A percentile compares a stretch with the other conserved stretches of the same genome.
Conservation (phyloP, 2,329 filamentous ascomycete genomes). For the Colletotrichum cereale region DNA sequence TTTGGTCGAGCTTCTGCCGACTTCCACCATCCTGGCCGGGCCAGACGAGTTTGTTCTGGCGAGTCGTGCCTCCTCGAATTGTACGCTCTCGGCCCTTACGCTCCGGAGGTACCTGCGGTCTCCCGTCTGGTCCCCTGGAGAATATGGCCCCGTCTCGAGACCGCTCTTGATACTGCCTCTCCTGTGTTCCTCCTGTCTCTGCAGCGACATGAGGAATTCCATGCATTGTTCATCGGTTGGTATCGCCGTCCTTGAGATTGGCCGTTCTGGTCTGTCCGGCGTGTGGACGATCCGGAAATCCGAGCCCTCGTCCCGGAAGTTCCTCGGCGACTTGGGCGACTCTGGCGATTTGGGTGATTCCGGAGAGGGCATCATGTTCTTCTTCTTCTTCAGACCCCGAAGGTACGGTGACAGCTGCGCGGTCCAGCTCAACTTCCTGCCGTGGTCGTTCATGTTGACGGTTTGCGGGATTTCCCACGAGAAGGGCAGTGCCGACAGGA, state of each 20-base stretch:
- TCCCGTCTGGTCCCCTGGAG: constrained; percentile 25
- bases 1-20: constrained; percentile 35
- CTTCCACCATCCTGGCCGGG: constrained; percentile 33
- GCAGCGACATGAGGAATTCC: constrained; percentile 39
- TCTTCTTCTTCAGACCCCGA: constrained; percentile 25
- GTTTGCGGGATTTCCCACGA: constrained; percentile 36
- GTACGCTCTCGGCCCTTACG: constrained; percentile 32
- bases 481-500: constrained; percentile 28
- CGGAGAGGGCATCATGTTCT: constrained; percentile 28
- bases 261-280: constrained; percentile 38
- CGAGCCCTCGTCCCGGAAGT: constrained; percentile 9
- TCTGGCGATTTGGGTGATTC: constrained; percentile 27
- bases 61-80: constrained; percentile 34
- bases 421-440: constrained; percentile 35
- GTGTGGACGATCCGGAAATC: constrained; percentile 36
- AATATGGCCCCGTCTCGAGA: constrained; percentile 31
- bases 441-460: constrained; percentile 39
- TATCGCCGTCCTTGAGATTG: constrained; percentile 35
- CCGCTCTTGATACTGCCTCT: constrained; percentile 21
- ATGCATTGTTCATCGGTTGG: constrained; percentile 42
- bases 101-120: constrained; percentile 24
- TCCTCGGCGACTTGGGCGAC: constrained; percentile 1
- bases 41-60: constrained; percentile 36
- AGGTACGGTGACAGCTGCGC: constrained; percentile 36
- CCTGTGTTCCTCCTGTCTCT: constrained; percentile 35